A percentile compares a stretch with the other conserved stretches of the same genome.
phyloP scores from a whole-genome alignment of 2,329 filamentous ascomycete genomes.

The Pseudomassariella vexata region DNA sequence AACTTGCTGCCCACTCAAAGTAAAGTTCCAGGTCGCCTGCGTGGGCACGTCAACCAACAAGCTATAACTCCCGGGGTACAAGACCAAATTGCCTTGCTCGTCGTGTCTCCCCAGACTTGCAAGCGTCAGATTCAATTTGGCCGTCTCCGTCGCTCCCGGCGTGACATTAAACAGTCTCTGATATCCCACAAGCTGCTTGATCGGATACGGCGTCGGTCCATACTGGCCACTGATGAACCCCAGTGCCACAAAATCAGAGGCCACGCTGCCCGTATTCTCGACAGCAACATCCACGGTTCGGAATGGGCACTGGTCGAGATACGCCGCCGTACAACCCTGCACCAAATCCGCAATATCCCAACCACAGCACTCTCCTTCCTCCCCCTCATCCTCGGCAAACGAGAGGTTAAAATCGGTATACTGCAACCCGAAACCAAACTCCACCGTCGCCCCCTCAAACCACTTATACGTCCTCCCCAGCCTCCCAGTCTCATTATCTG shows the following conservation, averaged over 20 bases:
- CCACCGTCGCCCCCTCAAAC: constrained; percentile 36
- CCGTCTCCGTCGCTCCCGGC: constrained; percentile 17
- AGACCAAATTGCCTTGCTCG: constrained; percentile 34
- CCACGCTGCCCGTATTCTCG: constrained; percentile 30
- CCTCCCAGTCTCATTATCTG: constrained; percentile 25
- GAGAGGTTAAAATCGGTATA: constrained; percentile 36
- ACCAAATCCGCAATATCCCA: constrained; percentile 29
- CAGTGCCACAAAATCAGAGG: constrained; percentile 39
- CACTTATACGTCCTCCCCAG: constrained; percentile 45
- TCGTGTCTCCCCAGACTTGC: constrained; percentile 36
- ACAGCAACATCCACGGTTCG: constrained; percentile 29
- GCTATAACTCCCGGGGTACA: constrained; percentile 41
- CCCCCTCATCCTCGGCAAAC: too few species aligned
- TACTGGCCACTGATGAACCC: constrained; percentile 32
- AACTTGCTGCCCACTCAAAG: constrained; percentile 29
- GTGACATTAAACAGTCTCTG: constrained; percentile 26
- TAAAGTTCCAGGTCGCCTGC: constrained; percentile 30
- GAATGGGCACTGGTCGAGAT: constrained; percentile 33
- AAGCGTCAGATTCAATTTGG: constrained; percentile 33
- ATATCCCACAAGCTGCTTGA: constrained; percentile 39
- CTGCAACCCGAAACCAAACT: constrained; percentile 40
- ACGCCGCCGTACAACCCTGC: constrained; percentile 18
- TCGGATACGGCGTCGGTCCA: constrained; percentile 36
- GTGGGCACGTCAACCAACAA: constrained; percentile 32
- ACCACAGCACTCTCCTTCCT: neutral